phyloP scores from a whole-genome alignment of 495 filamentous ascomycete genomes.

The Xylaria venustula region DNA sequence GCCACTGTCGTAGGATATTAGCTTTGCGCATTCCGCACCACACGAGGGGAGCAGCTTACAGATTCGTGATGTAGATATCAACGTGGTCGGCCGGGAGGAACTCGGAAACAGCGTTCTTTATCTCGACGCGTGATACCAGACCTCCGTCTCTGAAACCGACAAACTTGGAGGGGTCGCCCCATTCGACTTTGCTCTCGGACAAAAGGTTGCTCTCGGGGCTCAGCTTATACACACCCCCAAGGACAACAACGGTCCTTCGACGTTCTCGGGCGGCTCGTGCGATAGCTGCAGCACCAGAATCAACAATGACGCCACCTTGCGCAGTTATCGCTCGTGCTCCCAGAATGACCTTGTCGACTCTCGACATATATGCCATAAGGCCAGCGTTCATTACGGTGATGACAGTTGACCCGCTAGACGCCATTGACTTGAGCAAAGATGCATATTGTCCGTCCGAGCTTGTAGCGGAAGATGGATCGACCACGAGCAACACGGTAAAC shows the following conservation, averaged over 20 bases:
- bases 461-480: constrained; percentile 52
- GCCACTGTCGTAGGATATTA: constrained; percentile 53
- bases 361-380: constrained; percentile 87
- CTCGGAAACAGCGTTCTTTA: constrained; percentile 79
- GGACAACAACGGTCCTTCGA: constrained; percentile 76
- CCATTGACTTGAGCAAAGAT: constrained; percentile 71
- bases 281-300: constrained; percentile 74
- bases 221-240: constrained; percentile 85
- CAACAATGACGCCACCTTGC: constrained; percentile 79
- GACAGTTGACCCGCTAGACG: constrained; percentile 71
- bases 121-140: constrained; percentile 70
- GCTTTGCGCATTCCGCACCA: background rate
- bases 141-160: constrained; percentile 71
- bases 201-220: constrained; percentile 81
- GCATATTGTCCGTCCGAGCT: constrained; percentile 32
- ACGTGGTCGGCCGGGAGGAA: constrained; percentile 80
- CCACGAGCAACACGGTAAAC: constrained; percentile 82
- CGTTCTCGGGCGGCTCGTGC: constrained; percentile 79
- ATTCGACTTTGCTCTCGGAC: constrained; percentile 69
- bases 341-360: constrained; percentile 90
- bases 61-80: constrained; percentile 87
- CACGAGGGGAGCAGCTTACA: constrained; percentile 56
- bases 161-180: constrained; percentile 72
- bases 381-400: constrained; percentile 80
- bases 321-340: constrained; percentile 81